A percentile compares a stretch with the other conserved stretches of the same genome.
Conservation (phyloP, 495 filamentous ascomycete genomes). For the Bacidia rubella region DNA sequence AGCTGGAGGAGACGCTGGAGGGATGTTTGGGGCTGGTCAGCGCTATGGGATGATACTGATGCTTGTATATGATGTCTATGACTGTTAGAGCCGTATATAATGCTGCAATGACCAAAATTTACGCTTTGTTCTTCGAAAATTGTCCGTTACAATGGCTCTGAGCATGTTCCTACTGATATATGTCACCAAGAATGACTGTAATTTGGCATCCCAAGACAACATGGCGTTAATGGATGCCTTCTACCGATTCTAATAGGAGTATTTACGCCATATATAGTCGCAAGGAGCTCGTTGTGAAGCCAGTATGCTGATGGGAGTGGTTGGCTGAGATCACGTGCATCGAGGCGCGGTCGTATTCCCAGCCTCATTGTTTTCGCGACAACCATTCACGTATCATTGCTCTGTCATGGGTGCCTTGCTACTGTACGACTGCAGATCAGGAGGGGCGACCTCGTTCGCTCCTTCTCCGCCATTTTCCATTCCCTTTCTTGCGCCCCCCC, state of each 20-base stretch:
- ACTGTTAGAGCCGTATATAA: too few relatives aligned
- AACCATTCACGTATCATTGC: not conserved
- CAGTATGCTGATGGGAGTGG: not conserved
- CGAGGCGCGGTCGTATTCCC: not conserved
- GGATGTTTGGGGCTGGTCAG: constrained; percentile 52
- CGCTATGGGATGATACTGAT: too few relatives aligned
- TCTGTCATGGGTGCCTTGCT: not conserved
- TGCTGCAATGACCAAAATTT: too few relatives aligned
- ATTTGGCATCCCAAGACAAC: too few relatives aligned
- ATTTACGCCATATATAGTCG: not conserved
- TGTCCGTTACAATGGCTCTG: too few relatives aligned
- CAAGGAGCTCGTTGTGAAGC: too few relatives aligned
- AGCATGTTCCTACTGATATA: too few relatives aligned
- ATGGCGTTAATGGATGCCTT: too few relatives aligned
- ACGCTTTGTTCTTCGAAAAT: too few relatives aligned
- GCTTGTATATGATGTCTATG: too few relatives aligned
- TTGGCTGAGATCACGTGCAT: not conserved
- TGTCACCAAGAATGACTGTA: too few relatives aligned
- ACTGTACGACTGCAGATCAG: not conserved
- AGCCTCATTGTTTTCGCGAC: not conserved
- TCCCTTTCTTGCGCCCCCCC: not conserved
- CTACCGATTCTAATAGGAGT: too few relatives aligned
- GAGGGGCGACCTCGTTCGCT: not conserved
- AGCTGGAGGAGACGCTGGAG: constrained; percentile 55
- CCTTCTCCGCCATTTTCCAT: not conserved